Evolutionary conservation across 1,284 basidiomycete species (phyloP).

Genomic region (Cryptococcus sp.): DNA sequence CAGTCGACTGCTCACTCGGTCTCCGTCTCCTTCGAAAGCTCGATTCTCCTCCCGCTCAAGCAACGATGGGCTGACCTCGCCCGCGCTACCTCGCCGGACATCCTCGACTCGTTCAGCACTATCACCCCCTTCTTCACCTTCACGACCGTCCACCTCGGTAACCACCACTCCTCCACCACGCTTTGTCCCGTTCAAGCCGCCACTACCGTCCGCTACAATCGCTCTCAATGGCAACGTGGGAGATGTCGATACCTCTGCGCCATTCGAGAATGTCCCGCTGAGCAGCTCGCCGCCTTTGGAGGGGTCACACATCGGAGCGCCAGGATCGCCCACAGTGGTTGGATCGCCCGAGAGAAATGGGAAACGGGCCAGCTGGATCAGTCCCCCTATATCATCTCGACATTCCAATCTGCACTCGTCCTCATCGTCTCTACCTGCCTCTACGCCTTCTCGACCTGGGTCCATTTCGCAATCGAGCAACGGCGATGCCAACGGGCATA

Average conservation of each 20-base stretch:
- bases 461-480: not conserved
- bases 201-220: slow-evolving; percentile 9
- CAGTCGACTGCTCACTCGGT: slow-evolving; percentile 1
- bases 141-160: not conserved
- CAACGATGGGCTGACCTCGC: not conserved
- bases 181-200: slow-evolving; percentile 9
- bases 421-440: not conserved
- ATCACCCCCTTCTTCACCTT: not conserved
- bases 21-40: not conserved
- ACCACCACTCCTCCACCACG: slow-evolving; percentile 2
- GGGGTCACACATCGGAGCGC: slow-evolving; percentile 9
- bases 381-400: slow-evolving; percentile 1
- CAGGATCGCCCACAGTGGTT: slow-evolving; percentile 16
- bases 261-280: slow-evolving; percentile 37
- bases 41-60: not conserved
- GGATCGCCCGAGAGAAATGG: slow-evolving; percentile 4
- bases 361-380: slow-evolving; percentile 14
- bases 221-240: slow-evolving; percentile 8
- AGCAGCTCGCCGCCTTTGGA: slow-evolving; percentile 16
- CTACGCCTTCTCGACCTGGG: not conserved
- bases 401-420: not conserved
- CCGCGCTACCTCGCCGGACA: not conserved
- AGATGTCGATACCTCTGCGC: slow-evolving; percentile 17
- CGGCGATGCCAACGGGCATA: not conserved
- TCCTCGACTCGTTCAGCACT: not conserved